phyloP scores from a whole-genome alignment of 768 basidiomycete genomes.

The Leccinum arenicola region DNA sequence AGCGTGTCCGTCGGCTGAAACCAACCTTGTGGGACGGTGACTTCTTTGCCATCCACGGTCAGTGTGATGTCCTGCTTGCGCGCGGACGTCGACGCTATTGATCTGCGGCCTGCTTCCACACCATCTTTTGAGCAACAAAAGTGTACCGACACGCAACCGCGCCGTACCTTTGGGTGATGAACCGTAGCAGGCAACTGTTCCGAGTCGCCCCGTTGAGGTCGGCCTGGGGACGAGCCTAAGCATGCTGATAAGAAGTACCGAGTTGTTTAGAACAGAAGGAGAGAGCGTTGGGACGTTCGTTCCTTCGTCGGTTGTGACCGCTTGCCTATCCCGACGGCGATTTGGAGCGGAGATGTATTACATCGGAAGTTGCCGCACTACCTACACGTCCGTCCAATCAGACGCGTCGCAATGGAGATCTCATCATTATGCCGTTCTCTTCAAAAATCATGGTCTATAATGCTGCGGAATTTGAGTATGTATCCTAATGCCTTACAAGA shows the following conservation, averaged over 20 bases:
- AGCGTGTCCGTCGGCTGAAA: slow-evolving; percentile 12
- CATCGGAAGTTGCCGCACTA: slow-evolving; percentile 10
- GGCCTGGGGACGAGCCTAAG: slow-evolving; percentile 70
- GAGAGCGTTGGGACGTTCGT: slow-evolving; percentile 6
- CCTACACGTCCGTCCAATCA: background rate
- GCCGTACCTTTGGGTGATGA: slow-evolving; percentile 36
- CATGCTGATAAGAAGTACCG: slow-evolving; percentile 41
- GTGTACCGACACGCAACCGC: background rate
- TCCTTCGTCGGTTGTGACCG: slow-evolving; percentile 8
- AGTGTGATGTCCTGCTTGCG: slow-evolving; percentile 81
- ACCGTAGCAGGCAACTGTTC: slow-evolving; percentile 49
- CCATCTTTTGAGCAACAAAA: slow-evolving; percentile 3
- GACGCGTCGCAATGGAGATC: too few relatives aligned
- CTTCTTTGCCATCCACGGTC: slow-evolving; percentile 95
- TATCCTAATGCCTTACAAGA: too few relatives aligned
- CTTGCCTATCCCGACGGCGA: slow-evolving; percentile 22
- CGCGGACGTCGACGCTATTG: slow-evolving; percentile 62
- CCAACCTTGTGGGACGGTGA: slow-evolving; percentile 93
- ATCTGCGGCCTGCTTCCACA: slow-evolving; percentile 47
- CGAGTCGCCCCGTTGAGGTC: slow-evolving; percentile 66
- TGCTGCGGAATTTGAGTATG: too few relatives aligned
- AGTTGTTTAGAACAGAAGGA: slow-evolving; percentile 8
- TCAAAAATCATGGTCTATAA: background rate
- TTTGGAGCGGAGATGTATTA: slow-evolving; percentile 24
- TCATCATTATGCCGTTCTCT: too few relatives aligned